Evolutionary conservation across 768 basidiomycete species (phyloP), one percentile per base, ranked within the genome.

Genomic region (Tricholoma sp.): DNA sequence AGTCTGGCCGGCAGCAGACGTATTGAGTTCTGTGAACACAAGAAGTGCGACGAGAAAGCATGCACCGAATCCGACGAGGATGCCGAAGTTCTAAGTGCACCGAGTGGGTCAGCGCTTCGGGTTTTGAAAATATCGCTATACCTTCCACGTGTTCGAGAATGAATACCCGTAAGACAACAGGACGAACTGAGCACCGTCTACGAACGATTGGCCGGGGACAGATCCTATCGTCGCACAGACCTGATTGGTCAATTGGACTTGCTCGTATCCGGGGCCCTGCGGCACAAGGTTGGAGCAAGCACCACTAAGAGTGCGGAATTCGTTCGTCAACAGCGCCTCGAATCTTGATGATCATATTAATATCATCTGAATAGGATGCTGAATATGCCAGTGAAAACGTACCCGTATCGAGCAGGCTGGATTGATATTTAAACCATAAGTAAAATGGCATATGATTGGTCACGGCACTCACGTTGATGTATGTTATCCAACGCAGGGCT

Each of bases 181-280:
- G 62, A 69, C 56, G 56, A 74, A 96, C 0, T 61, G 62, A 31
- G 76, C 74, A 4, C 93, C 92, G 18, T 76, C 61, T 29, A 94
- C 91, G 13, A 63, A 70, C 7, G 68, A 64, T 44, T 84, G 74
- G 1, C 89, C 91, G 0, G 87, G 63, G 5, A 74, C 63, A 1
- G 86, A 79, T 1, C 92, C 91, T 7, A 86, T 75, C 0, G 84
- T 76, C 2, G 88, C 82, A 67, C 93, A 95, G 1, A 87, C 86
- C 70, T 93, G 91, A 65, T 93, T 89, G 6, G 62, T 64, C 11
- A 86, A 59, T 1, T 76, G 65, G 34, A 86, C 68, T n/a, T 74
- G 73, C 61, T 80, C 80, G 59, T 89, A 90, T 1, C 82, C 81
- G 2, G 86, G 73, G 0, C 88, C 87, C 3, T 73, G 76, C 3